These are phyloP conservation scores for Avena eriantha DNA, from an alignment of 176 grass and related monocot species.

Conservation along the genomic window DNA sequence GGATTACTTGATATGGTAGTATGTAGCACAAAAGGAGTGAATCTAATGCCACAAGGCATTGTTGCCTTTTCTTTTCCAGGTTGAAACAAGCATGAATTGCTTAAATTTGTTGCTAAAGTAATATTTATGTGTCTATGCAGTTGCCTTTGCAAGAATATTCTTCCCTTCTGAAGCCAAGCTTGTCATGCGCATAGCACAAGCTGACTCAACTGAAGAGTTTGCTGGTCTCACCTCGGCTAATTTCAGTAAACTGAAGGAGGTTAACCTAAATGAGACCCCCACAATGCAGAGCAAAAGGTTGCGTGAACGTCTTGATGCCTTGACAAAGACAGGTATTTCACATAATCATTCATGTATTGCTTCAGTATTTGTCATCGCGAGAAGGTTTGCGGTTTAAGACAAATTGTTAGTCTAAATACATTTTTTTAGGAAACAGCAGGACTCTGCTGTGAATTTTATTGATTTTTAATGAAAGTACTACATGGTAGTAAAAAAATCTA, in stretches of 20 bases:
- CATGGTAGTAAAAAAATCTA: too few relatives aligned
- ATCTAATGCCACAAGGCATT: slow-evolving; percentile 24
- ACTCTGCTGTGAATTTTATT: too few relatives aligned
- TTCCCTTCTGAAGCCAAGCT: slow-evolving; percentile 92
- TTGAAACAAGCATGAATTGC: slow-evolving; percentile 30
- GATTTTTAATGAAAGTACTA: too few relatives aligned
- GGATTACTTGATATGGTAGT: neutral
- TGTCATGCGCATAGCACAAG: slow-evolving; percentile 91
- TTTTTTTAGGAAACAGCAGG: too few relatives aligned
- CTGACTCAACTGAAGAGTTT: slow-evolving; percentile 82
- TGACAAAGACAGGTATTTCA: slow-evolving; percentile 80
- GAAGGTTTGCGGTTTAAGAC: neutral
- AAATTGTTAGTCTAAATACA: neutral
- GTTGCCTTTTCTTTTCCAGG: neutral
- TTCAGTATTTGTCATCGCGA: neutral
- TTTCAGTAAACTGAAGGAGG: slow-evolving; percentile 68
- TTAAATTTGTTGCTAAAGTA: slow-evolving; percentile 1
- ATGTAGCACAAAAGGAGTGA: slow-evolving; percentile 7
- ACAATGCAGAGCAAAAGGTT: slow-evolving; percentile 72
- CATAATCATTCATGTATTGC: neutral
- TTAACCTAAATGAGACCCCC: slow-evolving; percentile 91
- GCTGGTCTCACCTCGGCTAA: slow-evolving; percentile 54
- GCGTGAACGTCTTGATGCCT: slow-evolving; percentile 72
- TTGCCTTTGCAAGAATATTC: slow-evolving; percentile 98
- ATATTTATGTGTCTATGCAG: slow-evolving; percentile 43